phyloP scores from a whole-genome alignment of 441 rosid species.

The Lepidium campestre region DNA sequence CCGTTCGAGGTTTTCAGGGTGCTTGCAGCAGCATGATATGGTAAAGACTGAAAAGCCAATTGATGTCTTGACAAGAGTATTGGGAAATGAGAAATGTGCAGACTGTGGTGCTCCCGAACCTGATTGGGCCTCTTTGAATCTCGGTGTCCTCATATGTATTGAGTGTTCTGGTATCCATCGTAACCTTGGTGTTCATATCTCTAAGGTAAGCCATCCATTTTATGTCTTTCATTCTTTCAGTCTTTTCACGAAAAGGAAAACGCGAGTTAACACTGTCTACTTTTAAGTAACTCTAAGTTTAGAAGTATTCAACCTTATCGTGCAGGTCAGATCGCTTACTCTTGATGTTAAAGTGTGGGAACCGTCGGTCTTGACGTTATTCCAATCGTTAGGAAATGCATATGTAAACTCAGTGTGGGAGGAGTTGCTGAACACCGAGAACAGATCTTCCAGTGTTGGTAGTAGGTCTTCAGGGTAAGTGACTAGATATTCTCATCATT shows the following conservation, averaged over 20 bases:
- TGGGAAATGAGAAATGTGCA: constrained; percentile 90
- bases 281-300: background rate
- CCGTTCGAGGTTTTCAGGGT: constrained; percentile 50
- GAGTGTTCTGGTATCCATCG: constrained; percentile 98
- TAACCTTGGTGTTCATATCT: constrained; percentile 95
- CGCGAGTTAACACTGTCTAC: background rate
- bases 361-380: constrained; percentile 67
- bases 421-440: constrained; percentile 54
- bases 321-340: constrained; percentile 93
- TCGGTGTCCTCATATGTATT: constrained; percentile 90
- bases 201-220: constrained; percentile 51
- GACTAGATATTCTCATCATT: background rate
- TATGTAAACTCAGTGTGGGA: constrained; percentile 86
- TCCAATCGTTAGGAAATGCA: constrained; percentile 73
- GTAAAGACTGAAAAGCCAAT: constrained; percentile 70
- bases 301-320: constrained; percentile 12
- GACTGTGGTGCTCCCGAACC: constrained; percentile 98
- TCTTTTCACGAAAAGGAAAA: background rate
- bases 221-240: background rate
- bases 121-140: constrained; percentile 98
- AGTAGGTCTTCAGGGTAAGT: constrained; percentile 47
- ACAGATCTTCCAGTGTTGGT: constrained; percentile 36
- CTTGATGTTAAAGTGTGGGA: constrained; percentile 97
- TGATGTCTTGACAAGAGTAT: constrained; percentile 62
- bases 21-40: constrained; percentile 46